A percentile compares a stretch with the other conserved stretches of the same genome.
phyloP scores from a whole-genome alignment of 164 flowering plant genomes.

The Vitis labrusca region DNA sequence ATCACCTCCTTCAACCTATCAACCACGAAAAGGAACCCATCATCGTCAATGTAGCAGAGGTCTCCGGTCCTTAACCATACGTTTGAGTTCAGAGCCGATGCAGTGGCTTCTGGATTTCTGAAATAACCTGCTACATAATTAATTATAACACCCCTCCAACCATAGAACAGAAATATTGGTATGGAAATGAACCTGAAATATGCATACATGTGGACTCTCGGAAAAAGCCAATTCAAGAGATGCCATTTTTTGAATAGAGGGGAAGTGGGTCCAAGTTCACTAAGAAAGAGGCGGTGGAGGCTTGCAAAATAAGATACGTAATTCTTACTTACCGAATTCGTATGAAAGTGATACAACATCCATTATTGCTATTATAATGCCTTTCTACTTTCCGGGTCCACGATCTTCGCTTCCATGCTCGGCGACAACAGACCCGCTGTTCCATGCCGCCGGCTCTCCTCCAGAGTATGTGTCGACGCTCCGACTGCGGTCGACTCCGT shows the following conservation, averaged over 20 bases:
- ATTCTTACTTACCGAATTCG: no score
- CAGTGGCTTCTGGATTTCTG: conserved; percentile 72
- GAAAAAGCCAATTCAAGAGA: background rate
- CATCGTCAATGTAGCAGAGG: conserved; percentile 81
- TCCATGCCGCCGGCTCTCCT: conserved; percentile 83
- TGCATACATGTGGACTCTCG: no score
- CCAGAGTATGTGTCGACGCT: conserved; percentile 72
- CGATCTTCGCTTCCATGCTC: conserved; percentile 71
- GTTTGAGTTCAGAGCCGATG: conserved; percentile 58
- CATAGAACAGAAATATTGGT: no score
- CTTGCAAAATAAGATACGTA: no score
- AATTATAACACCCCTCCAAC: background rate
- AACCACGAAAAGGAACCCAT: conserved; percentile 80
- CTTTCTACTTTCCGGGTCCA: conserved; percentile 65
- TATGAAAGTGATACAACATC: no score
- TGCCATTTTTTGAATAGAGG: no score
- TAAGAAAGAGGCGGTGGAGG: no score
- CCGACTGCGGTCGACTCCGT: conserved; percentile 85
- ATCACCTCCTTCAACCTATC: conserved; percentile 93
- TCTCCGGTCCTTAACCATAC: conserved; percentile 97
- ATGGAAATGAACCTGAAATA: no score
- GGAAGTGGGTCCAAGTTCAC: no score
- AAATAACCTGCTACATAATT: conserved; percentile 61
- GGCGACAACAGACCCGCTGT: conserved; percentile 80
- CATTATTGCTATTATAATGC: conserved; percentile 17